Percentiles rank a stretch among this genome's conserved stretches.
Conservation (phyloP, 192 early-diverging fungal genomes). For the Podochytrium sp. region DNA sequence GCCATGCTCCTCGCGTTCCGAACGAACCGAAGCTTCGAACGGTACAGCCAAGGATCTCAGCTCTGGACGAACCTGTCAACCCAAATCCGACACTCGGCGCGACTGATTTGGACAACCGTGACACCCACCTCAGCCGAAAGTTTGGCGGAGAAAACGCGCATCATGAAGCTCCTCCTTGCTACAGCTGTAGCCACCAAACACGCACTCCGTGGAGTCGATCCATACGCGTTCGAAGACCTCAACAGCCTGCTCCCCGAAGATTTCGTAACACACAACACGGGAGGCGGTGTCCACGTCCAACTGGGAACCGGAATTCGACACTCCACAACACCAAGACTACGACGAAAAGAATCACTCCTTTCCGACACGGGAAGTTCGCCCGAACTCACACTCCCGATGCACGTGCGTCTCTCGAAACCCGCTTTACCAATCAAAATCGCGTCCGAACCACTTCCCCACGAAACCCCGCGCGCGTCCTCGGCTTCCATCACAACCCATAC, state of each 20-base stretch:
- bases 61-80: constrained; percentile 62
- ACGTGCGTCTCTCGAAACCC: neutral
- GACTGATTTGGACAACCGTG: constrained; percentile 70
- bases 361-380: neutral
- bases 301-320: neutral
- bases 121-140: neutral
- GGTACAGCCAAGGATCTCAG: constrained; percentile 84
- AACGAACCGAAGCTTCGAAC: constrained; percentile 69
- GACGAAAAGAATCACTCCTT: too few relatives aligned
- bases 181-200: constrained; percentile 80
- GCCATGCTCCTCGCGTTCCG: constrained; percentile 76
- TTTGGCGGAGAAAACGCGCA: constrained; percentile 61
- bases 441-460: neutral
- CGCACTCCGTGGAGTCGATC: constrained; percentile 67
- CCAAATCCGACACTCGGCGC: constrained; percentile 70
- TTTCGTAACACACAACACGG: neutral
- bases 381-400: neutral
- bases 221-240: constrained; percentile 20
- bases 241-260: constrained; percentile 13
- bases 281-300: neutral
- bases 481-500: neutral
- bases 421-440: neutral
- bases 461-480: neutral
- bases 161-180: constrained; percentile 74
- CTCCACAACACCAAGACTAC: neutral